Evolutionary conservation across 495 filamentous ascomycete genomes (phyloP).

Genomic region (Penicillium arizonense): DNA sequence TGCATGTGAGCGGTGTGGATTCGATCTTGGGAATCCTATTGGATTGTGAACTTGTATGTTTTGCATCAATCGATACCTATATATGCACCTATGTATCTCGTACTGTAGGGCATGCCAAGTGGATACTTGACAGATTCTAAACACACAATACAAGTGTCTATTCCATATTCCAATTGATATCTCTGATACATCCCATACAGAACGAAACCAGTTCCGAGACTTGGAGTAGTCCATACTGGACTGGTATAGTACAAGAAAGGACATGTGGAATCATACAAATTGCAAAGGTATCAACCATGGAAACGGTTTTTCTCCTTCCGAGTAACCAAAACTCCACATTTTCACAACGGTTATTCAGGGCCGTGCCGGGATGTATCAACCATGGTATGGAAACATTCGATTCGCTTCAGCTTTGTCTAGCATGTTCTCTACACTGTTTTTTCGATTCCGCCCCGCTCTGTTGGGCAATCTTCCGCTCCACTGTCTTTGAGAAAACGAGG

Average conservation of each 20-base stretch:
- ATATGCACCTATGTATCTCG: neutral
- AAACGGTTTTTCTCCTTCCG: slow-evolving; percentile 3
- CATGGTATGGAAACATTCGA: slow-evolving; percentile 14
- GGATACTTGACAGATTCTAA: neutral
- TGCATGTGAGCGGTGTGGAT: slow-evolving; percentile 1
- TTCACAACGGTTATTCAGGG: slow-evolving; percentile 28
- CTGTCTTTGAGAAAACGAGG: slow-evolving; percentile 18
- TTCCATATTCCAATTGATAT: neutral
- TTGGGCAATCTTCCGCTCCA: slow-evolving; percentile 20
- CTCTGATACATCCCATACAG: slow-evolving; percentile 4
- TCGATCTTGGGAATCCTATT: neutral
- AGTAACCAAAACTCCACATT: slow-evolving; percentile 20
- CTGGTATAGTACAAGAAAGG: slow-evolving; percentile 4
- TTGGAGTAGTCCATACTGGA: slow-evolving; percentile 13
- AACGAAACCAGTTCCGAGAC: slow-evolving; percentile 1
- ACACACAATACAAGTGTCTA: neutral
- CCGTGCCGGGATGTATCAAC: slow-evolving; percentile 23
- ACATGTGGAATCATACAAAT: too few relatives aligned
- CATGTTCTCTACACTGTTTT: neutral
- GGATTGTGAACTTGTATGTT: slow-evolving; percentile 2
- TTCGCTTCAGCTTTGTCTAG: neutral
- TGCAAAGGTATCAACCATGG: slow-evolving; percentile 11
- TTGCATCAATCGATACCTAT: neutral
- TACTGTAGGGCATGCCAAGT: neutral
- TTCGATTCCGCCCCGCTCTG: slow-evolving; percentile 15